phyloP scores from a whole-genome alignment of 2,329 filamentous ascomycete genomes.

The Colletotrichum australisinense region DNA sequence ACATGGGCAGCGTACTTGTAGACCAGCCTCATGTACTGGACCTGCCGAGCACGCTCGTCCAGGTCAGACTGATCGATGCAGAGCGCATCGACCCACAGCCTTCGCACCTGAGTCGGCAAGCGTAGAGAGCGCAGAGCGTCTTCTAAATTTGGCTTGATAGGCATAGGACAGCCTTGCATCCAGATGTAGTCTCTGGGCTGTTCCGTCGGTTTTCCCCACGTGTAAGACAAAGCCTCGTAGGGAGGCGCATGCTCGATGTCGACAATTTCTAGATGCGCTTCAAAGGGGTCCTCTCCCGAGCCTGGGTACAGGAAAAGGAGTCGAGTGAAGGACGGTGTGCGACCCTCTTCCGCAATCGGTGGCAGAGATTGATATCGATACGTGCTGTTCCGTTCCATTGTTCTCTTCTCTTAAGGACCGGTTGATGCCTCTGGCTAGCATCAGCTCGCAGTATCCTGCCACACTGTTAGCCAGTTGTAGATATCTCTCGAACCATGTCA shows the following conservation, averaged over 20 bases:
- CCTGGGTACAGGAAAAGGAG: constrained; percentile 29
- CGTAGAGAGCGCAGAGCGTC: constrained; percentile 23
- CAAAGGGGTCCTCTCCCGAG: constrained; percentile 30
- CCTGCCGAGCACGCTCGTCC: constrained; percentile 23
- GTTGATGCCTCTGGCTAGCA: neutral
- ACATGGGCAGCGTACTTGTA: constrained; percentile 25
- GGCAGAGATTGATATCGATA: constrained; percentile 33
- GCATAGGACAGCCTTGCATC: constrained; percentile 16
- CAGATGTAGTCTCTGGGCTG: constrained; percentile 29
- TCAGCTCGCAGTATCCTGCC: neutral
- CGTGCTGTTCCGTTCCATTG: constrained; percentile 1
- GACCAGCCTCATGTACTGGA: constrained; percentile 31
- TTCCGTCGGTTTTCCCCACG: constrained; percentile 31
- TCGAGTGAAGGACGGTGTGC: constrained; percentile 30
- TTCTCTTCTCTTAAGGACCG: neutral
- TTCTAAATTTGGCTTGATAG: constrained; percentile 29
- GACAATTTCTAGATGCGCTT: constrained; percentile 26
- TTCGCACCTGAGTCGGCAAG: constrained; percentile 8
- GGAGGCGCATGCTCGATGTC: constrained; percentile 25
- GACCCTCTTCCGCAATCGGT: constrained; percentile 11
- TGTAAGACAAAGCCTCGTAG: constrained; percentile 37
- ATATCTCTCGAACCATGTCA: neutral
- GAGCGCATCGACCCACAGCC: constrained; percentile 41
- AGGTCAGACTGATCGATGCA: constrained; percentile 40
- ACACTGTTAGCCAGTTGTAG: neutral